phyloP scores from a whole-genome alignment of 2,329 filamentous ascomycete species.

The Proliferodiscus dingleyae region DNA sequence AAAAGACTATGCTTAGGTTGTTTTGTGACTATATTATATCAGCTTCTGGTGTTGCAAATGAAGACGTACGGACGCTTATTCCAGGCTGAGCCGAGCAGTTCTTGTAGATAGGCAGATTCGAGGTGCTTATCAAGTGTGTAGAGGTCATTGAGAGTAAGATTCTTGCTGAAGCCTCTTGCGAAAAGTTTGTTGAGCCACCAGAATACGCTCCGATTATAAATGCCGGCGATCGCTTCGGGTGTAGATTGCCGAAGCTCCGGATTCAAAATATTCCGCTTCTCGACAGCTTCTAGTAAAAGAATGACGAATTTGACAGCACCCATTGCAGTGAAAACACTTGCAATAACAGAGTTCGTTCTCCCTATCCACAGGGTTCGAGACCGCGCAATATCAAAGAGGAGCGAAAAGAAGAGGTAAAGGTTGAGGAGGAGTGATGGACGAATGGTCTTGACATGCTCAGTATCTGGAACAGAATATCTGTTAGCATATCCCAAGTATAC shows the following conservation, averaged over 20 bases:
- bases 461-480: background rate
- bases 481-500: background rate
- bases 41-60: background rate
- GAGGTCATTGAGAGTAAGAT: conserved; percentile 27
- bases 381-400: conserved; percentile 1
- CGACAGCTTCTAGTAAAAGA: conserved; percentile 11
- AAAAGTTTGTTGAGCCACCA: conserved; percentile 34
- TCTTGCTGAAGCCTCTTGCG: conserved; percentile 22
- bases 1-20: conserved; percentile 1
- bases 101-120: background rate
- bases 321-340: conserved; percentile 2
- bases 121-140: conserved; percentile 12
- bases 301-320: conserved; percentile 8
- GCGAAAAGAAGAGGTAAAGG: background rate
- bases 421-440: conserved; percentile 3
- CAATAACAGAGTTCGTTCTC: background rate
- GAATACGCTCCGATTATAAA: conserved; percentile 31
- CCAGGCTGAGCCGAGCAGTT: conserved; percentile 3
- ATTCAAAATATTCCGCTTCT: conserved; percentile 11
- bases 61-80: background rate
- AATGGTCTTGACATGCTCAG: conserved; percentile 1
- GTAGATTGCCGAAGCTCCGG: conserved; percentile 1
- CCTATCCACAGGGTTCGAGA: background rate
- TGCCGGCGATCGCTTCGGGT: conserved; percentile 28
- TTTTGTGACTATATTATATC: background rate